Evolutionary conservation across 23 red algal species (phyloP).

Genomic region (Gracilaria gracilis): DNA sequence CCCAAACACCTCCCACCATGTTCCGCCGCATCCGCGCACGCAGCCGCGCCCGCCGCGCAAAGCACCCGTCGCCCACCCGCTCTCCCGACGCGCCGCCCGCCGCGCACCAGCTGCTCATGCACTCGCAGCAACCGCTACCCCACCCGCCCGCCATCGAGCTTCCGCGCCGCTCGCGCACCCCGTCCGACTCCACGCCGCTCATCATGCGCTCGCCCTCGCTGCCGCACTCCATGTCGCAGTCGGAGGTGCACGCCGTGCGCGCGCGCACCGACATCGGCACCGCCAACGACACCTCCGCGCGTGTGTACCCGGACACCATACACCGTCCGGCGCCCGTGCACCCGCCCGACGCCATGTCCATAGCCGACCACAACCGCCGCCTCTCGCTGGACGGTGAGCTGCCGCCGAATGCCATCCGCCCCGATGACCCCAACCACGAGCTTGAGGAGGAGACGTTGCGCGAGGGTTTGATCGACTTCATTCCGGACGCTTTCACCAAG

Average conservation of each 20-base stretch:
- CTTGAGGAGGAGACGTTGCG: conserved; percentile 29
- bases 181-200: conserved; percentile 36
- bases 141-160: conserved; percentile 18
- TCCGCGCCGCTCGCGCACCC: conserved; percentile 35
- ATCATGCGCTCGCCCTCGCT: conserved; percentile 44
- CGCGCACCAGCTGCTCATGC: conserved; percentile 3
- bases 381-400: conserved; percentile 70
- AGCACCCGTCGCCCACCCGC: conserved; percentile 36
- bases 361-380: conserved; percentile 45
- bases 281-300: conserved; percentile 38
- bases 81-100: background rate
- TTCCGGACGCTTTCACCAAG: conserved; percentile 44
- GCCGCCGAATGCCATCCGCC: conserved; percentile 53
- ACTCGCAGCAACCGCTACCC: background rate
- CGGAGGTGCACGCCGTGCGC: conserved; percentile 37
- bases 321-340: conserved; percentile 28
- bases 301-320: conserved; percentile 20
- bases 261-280: conserved; percentile 39
- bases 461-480: conserved; percentile 54
- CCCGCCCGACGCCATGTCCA: conserved; percentile 26
- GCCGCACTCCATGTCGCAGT: conserved; percentile 26
- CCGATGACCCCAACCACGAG: conserved; percentile 32
- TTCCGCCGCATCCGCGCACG: conserved; percentile 29
- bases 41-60: conserved; percentile 31
- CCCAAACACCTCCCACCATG: background rate